phyloP scores from a whole-genome alignment of 2,329 filamentous ascomycete species.

The Pseudocercospora macadamiae region DNA sequence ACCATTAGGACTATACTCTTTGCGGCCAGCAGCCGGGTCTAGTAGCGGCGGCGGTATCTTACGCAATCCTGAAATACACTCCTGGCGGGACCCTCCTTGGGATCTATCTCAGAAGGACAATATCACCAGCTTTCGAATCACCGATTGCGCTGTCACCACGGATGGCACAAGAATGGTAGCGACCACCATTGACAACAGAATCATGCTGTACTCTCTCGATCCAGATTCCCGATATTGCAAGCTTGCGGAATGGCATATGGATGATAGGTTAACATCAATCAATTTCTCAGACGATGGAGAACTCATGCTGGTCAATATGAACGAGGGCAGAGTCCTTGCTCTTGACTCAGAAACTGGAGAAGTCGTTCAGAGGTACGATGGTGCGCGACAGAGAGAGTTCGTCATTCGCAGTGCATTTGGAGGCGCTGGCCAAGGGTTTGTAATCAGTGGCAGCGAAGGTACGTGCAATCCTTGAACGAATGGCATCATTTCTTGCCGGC shows the following conservation, averaged over 20 bases:
- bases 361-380: conserved; percentile 73
- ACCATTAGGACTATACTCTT: conserved; percentile 63
- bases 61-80: conserved; percentile 35
- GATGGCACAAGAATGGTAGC: conserved; percentile 81
- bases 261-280: conserved; percentile 74
- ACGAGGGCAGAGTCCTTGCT: conserved; percentile 74
- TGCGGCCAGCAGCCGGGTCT: conserved; percentile 19
- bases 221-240: conserved; percentile 69
- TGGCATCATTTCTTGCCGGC: not conserved
- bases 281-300: conserved; percentile 80
- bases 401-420: conserved; percentile 85
- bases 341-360: conserved; percentile 75
- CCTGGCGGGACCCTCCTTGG: conserved; percentile 51
- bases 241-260: conserved; percentile 72
- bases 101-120: conserved; percentile 56
- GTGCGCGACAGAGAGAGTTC: conserved; percentile 73
- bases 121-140: conserved; percentile 69
- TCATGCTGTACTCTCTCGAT: conserved; percentile 74
- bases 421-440: conserved; percentile 88
- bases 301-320: conserved; percentile 79
- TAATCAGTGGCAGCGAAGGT: conserved; percentile 91
- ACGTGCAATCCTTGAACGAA: not conserved
- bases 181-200: conserved; percentile 68
- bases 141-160: conserved; percentile 80
- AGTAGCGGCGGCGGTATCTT: conserved; percentile 23